Evolutionary conservation across 108 stramenopile species (phyloP).

Genomic region (Fragilariopsis cylindrus): DNA sequence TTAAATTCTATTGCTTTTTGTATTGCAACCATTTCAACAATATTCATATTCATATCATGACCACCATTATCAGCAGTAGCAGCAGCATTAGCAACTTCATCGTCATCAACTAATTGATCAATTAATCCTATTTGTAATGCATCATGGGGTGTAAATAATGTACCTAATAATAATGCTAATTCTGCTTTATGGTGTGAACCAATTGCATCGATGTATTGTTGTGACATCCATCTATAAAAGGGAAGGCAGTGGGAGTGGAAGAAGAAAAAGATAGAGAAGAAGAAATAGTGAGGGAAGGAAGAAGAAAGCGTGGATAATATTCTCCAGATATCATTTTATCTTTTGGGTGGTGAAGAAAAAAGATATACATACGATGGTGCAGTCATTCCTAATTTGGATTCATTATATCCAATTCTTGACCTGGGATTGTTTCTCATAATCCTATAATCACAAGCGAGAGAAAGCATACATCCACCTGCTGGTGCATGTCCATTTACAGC

Average conservation of each 20-base stretch:
- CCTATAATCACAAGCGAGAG: constrained; percentile 85
- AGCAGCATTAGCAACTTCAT: not conserved
- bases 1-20: constrained; percentile 42
- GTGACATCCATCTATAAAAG: constrained; percentile 2
- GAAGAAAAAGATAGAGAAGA: no score
- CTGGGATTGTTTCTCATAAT: constrained; percentile 48
- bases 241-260: not conserved
- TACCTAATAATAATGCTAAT: constrained; percentile 64
- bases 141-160: constrained; percentile 56
- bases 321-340: not conserved
- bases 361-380: constrained; percentile 47
- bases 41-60: not conserved
- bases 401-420: constrained; percentile 79
- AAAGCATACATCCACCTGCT: constrained; percentile 88
- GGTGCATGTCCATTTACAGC: constrained; percentile 80
- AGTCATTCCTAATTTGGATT: constrained; percentile 77
- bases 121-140: constrained; percentile 72
- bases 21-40: constrained; percentile 38
- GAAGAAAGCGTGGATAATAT: not conserved
- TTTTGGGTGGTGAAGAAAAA: not conserved
- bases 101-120: constrained; percentile 61
- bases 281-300: no score
- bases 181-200: constrained; percentile 75
- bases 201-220: constrained; percentile 54
- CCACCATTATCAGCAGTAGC: no score